Evolutionary conservation across 805 yeast species (phyloP), one percentile per base, ranked within the genome.

Genomic region (Sugiyamaella chiloensis): DNA sequence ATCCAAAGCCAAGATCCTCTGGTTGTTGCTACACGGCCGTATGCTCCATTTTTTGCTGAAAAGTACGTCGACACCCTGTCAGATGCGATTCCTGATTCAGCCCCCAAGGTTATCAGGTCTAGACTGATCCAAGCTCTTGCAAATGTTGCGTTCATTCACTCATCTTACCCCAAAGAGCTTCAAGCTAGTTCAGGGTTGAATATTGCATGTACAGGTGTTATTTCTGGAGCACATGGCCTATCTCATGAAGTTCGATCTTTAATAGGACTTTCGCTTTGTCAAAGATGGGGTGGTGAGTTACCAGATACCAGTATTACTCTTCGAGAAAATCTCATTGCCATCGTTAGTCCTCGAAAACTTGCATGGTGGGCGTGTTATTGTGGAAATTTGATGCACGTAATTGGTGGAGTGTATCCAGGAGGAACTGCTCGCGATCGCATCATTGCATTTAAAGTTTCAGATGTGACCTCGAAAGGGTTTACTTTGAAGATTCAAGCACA

Each of bases 371-470:
- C 87, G 2, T 74, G 79, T 58, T 82, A 80, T 57, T 71, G 81
- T 53, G 91, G 91, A 23, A 77, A 81, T 45, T 73, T 84, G 54
- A 82, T 84, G 87, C 83, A 80, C 62, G 84, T 84, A 40, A 78
- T 84, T 39, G 85, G 90, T 62, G 88, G 88, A 62, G 83, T 85
- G 46, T 85, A 81, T 62, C 91, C 91, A 4, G 89, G 89, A 49
- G 91, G 90, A 17, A 81, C 80, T 59, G 81, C 84, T 24, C 73
- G 85, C 55, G 84, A 80, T n/a, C 44, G 48, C 14, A 37, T 54
- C 7, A 39, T 66, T 11, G 51, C 48, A 16, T 45, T 65, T 11
- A 14, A 19, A 11, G 56, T 54, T 4, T 27, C 31, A 4, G 54
- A 53, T 16, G 57, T 46, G 2, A 34, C 51, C 2, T 41, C 48